These are phyloP conservation scores for Phytophthora parvispora DNA, from an alignment of 352 stramenopile species.

Conservation along the genomic window DNA sequence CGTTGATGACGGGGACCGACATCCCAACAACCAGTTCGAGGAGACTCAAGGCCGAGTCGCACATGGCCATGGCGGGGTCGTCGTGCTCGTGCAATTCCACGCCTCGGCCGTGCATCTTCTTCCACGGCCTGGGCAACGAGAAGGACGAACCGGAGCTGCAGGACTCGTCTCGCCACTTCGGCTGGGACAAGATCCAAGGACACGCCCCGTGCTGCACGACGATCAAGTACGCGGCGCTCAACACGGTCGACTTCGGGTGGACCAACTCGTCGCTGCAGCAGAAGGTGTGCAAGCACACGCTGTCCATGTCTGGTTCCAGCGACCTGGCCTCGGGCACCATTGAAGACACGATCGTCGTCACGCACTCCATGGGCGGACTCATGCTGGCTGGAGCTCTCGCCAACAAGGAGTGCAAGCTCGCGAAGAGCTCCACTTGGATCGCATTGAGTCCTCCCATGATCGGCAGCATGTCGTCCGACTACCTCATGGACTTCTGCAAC, in stretches of 20 bases:
- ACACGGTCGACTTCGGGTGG: conserved; percentile 63
- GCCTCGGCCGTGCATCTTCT: conserved; percentile 37
- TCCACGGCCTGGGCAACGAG: conserved; percentile 34
- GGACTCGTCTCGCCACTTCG: conserved; percentile 27
- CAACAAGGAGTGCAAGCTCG: conserved; percentile 20
- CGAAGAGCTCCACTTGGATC: conserved; percentile 40
- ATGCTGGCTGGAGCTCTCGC: conserved; percentile 31
- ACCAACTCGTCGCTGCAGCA: conserved; percentile 45
- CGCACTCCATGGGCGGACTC: conserved; percentile 54
- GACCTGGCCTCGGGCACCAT: conserved; percentile 13
- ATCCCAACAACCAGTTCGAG: conserved; percentile 12
- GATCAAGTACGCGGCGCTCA: conserved; percentile 55
- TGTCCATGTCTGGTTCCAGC: conserved; percentile 19
- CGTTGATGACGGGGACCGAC: conserved; percentile 14
- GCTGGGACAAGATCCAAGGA: conserved; percentile 20
- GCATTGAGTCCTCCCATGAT: conserved; percentile 44
- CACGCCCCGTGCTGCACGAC: conserved; percentile 28
- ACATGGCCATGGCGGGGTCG: conserved; percentile 21
- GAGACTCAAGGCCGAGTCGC: conserved; percentile 15
- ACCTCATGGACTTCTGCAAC: conserved; percentile 46
- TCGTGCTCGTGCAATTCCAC: conserved; percentile 28
- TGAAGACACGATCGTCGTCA: conserved; percentile 49
- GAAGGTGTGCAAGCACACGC: conserved; percentile 39
- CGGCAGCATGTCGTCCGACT: conserved; percentile 55
- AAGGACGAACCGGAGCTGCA: conserved; percentile 25